phyloP scores from a whole-genome alignment of 1,284 basidiomycete genomes.

The Mycena citricolor region DNA sequence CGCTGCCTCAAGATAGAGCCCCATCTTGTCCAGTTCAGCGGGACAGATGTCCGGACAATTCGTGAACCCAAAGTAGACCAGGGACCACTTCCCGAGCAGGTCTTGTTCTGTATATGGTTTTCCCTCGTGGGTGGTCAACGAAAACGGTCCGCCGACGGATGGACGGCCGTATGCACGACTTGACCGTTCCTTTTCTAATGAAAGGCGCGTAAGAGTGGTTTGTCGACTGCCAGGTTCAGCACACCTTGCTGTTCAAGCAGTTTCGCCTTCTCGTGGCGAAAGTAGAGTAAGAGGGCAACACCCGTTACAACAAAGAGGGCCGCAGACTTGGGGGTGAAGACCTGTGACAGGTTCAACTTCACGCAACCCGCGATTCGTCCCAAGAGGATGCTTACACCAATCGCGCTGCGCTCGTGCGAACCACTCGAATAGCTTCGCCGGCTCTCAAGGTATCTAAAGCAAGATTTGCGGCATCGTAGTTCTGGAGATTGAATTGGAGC shows the following conservation, averaged over 20 bases:
- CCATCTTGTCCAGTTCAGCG: conserved; percentile 97
- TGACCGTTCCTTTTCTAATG: conserved; percentile 64
- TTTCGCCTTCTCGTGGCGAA: conserved; percentile 82
- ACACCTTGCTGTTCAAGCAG: conserved; percentile 73
- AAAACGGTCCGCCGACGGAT: conserved; percentile 89
- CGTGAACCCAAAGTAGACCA: conserved; percentile 97
- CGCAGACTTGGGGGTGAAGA: conserved; percentile 86
- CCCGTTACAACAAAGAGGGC: conserved; percentile 84
- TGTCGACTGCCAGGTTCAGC: conserved; percentile 14
- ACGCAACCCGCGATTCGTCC: too few species aligned
- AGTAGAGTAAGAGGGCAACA: conserved; percentile 84
- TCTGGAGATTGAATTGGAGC: not conserved
- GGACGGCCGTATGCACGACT: conserved; percentile 64
- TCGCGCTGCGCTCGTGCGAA: conserved; percentile 1
- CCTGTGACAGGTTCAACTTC: conserved; percentile 51
- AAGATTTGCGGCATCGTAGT: conserved; percentile 6
- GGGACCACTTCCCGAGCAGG: conserved; percentile 81
- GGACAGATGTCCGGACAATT: conserved; percentile 99
- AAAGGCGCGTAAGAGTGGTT: conserved; percentile 2
- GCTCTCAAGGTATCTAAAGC: conserved; percentile 8
- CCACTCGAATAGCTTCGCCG: conserved; percentile 11
- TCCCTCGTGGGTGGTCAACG: conserved; percentile 65
- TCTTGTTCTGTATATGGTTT: conserved; percentile 82
- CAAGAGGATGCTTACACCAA: conserved; percentile 14
- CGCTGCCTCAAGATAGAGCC: conserved; percentile 73